Evolutionary conservation across 23 red algal species (phyloP), one percentile per base, ranked within the genome.

Genomic region (Gracilaria vermiculophylla): DNA sequence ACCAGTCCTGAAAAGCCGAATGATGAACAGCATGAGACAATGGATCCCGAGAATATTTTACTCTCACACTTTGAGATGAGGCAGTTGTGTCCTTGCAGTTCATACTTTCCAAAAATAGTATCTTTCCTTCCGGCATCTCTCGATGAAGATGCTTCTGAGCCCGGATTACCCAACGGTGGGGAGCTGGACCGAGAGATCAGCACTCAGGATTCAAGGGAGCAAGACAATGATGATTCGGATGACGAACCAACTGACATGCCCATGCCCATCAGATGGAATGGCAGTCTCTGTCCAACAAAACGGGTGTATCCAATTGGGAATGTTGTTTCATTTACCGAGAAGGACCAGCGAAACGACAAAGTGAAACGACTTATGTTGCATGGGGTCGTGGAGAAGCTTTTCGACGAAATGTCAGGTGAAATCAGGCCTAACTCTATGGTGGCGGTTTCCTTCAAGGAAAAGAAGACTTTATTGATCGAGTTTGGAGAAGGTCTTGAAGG

Each of bases 321-420:
- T 2, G 42, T 73, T 2, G 67, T 73, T 1, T 73, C 67, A 16
- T 25, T 16, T 48, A n/a, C 25, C 20, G 39, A 73, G 5, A 42
- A 73, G 36, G 35, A 24, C 19, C 17, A 21, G 1, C 39, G 10
- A 1, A 70, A 43, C 29, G 37, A 70, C 37, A 8, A 12, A 20
- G 7, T 34, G 7, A 48, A 48, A 73, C 2, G 23, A 7, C 67
- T 73, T 20, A 73, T 73, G 67, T 15, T 73, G 25, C 67, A 73
- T 37, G 67, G 67, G 14, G 67, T 73, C 35, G 67, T 73, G 17
- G 67, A 73, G 37, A 73, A 73, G 67, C 67, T 73, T 48, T 73
- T 73, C 42, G 67, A 73, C 13, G 67, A 73, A 40, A 47, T 73
- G 2, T 23, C 37, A 11, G 4, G 23, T 28, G 67, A 73, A 16